Conservation (phyloP, 1,139 yeast genomes). For the Yamadazyma mexicana region DNA sequence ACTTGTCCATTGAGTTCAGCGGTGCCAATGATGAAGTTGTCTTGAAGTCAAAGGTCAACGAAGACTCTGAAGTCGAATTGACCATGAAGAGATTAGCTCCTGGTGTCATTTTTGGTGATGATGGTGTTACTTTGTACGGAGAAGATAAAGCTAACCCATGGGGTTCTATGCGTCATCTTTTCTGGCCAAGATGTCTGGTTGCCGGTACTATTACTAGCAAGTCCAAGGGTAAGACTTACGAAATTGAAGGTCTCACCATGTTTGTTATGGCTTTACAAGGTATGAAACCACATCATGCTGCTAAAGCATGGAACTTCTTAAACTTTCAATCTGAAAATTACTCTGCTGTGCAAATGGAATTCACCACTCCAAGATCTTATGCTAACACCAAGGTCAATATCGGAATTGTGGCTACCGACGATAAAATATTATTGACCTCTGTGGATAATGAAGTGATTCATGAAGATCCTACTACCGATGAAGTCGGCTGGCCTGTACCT, state of each 20-base stretch:
- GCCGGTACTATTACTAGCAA: slow-evolving; percentile 57
- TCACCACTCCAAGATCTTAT: slow-evolving; percentile 89
- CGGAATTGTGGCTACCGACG: slow-evolving; percentile 69
- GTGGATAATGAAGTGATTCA: slow-evolving; percentile 68
- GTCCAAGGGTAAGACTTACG: slow-evolving; percentile 18
- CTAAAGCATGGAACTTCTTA: slow-evolving; percentile 92
- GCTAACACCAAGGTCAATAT: slow-evolving; percentile 79
- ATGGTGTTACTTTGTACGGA: slow-evolving; percentile 85
- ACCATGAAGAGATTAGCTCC: slow-evolving; percentile 62
- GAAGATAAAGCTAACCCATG: slow-evolving; percentile 81
- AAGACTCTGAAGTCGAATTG: slow-evolving; percentile 73
- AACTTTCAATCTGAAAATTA: slow-evolving; percentile 79
- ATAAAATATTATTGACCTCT: slow-evolving; percentile 64
- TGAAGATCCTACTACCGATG: slow-evolving; percentile 59
- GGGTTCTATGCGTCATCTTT: slow-evolving; percentile 95
- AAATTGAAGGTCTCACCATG: slow-evolving; percentile 66
- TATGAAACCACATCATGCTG: slow-evolving; percentile 99
- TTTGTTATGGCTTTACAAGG: slow-evolving; percentile 98
- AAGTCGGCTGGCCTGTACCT: slow-evolving; percentile 93
- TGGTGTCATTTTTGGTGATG: slow-evolving; percentile 87
- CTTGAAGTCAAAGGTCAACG: slow-evolving; percentile 64
- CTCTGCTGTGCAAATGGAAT: slow-evolving; percentile 89
- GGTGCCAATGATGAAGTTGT: slow-evolving; percentile 57
- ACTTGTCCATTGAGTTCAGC: slow-evolving; percentile 60
- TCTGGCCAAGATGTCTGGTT: slow-evolving; percentile 89